phyloP scores from a whole-genome alignment of 371 early-diverging fungal genomes.

The Cladochytrium tenue region DNA sequence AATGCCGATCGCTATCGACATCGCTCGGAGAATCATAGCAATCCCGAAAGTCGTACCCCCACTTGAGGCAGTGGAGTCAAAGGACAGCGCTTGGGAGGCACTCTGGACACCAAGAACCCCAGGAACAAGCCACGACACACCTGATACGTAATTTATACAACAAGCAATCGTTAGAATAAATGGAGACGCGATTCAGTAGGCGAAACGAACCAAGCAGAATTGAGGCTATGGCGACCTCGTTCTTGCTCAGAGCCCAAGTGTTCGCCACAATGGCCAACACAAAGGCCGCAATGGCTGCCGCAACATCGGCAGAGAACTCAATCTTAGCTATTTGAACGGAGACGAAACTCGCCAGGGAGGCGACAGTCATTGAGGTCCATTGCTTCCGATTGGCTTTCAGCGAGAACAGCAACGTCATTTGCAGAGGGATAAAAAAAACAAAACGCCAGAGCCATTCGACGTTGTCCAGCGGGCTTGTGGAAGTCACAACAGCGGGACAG shows the following conservation, averaged over 20 bases:
- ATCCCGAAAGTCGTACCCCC: slow-evolving; percentile 19
- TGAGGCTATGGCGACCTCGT: slow-evolving; percentile 19
- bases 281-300: slow-evolving; percentile 18
- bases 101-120: slow-evolving; percentile 14
- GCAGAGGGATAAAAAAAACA: slow-evolving; percentile 1
- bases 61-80: not conserved
- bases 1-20: slow-evolving; percentile 4
- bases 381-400: slow-evolving; percentile 6
- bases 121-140: slow-evolving; percentile 19
- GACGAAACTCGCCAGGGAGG: slow-evolving; percentile 11
- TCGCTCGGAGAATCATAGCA: slow-evolving; percentile 22
- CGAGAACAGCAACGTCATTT: slow-evolving; percentile 1
- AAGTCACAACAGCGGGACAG: not conserved
- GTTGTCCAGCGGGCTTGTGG: not conserved
- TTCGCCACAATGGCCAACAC: slow-evolving; percentile 18
- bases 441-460: not conserved
- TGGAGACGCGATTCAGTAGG: no score
- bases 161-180: not conserved
- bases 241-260: slow-evolving; percentile 5
- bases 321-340: not conserved
- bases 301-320: slow-evolving; percentile 6
- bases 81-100: slow-evolving; percentile 6
- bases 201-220: slow-evolving; percentile 9
- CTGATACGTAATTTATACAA: not conserved
- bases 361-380: slow-evolving; percentile 10